phyloP scores from a whole-genome alignment of 306 rosid genomes.

The Vigna angularis region DNA sequence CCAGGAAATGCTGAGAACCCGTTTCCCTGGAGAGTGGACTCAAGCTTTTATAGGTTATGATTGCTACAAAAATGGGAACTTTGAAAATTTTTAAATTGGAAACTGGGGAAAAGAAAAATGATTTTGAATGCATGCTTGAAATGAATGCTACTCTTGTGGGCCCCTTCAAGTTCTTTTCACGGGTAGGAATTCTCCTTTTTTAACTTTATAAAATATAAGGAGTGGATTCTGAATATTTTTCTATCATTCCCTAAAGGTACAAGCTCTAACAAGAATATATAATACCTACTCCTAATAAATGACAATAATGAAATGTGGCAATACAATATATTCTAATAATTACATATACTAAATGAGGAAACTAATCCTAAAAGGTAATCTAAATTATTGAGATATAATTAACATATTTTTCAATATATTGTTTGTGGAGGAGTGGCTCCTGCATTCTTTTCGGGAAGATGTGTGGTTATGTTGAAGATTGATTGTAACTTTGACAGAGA shows the following conservation, averaged over 20 bases:
- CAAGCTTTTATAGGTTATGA: slow-evolving; percentile 17
- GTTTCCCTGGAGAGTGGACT: slow-evolving; percentile 12
- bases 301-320: background rate
- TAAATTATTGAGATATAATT: background rate
- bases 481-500: no score
- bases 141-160: slow-evolving; percentile 14
- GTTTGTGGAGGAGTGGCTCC: slow-evolving; percentile 24
- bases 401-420: background rate
- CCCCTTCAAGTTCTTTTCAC: background rate
- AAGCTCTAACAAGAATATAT: background rate
- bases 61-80: slow-evolving; percentile 3
- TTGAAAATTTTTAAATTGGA: slow-evolving; percentile 27
- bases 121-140: slow-evolving; percentile 9
- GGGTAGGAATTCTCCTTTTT: background rate
- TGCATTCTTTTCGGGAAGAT: slow-evolving; percentile 2
- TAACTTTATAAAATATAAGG: background rate
- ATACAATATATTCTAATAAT: background rate
- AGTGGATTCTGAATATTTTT: background rate
- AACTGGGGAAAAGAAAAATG: slow-evolving; percentile 14
- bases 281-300: background rate
- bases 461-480: background rate
- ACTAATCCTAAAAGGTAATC: background rate
- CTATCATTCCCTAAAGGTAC: background rate
- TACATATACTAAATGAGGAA: background rate
- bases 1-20: slow-evolving; percentile 12